phyloP scores from a whole-genome alignment of 805 yeast genomes.

The Diddensiella caesifluorescens region DNA sequence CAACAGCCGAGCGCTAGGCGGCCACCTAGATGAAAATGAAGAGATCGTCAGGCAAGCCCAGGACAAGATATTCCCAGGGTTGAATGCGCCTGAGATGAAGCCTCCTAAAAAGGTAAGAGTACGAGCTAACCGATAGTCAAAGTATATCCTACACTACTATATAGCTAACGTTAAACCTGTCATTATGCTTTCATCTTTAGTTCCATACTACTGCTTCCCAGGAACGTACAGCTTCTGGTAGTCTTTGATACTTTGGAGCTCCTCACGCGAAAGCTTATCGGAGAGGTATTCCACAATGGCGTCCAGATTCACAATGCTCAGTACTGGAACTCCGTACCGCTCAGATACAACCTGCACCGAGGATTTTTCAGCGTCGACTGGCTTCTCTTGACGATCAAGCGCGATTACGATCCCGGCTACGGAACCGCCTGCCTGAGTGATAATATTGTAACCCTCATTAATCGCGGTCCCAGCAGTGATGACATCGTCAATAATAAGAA shows the following conservation, averaged over 20 bases:
- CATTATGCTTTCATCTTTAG: no score
- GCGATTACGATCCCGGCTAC: conserved; percentile 86
- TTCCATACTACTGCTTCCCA: neutral
- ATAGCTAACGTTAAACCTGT: no score
- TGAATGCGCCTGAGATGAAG: conserved; percentile 25
- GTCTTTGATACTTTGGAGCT: conserved; percentile 25
- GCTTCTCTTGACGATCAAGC: conserved; percentile 86
- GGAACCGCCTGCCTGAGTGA: conserved; percentile 59
- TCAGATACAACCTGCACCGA: conserved; percentile 78
- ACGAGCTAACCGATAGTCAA: conserved; percentile 16
- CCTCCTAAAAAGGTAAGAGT: conserved; percentile 26
- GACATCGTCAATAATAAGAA: conserved; percentile 90
- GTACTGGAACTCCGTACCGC: conserved; percentile 73
- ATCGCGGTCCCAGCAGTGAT: conserved; percentile 99
- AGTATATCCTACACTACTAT: no score
- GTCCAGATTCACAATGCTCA: conserved; percentile 68
- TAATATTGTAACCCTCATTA: conserved; percentile 84
- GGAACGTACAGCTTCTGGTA: conserved; percentile 29
- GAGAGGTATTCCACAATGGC: conserved; percentile 63
- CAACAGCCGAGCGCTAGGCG: conserved; percentile 71
- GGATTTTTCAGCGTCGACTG: conserved; percentile 61
- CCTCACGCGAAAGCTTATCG: conserved; percentile 21
- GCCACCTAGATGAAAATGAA: conserved; percentile 76
- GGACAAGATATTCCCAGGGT: conserved; percentile 26
- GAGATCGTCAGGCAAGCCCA: conserved; percentile 30